Base-by-base conservation (phyloP, 2,329 filamentous ascomycete species). In the Beauveria sp. region DNA sequence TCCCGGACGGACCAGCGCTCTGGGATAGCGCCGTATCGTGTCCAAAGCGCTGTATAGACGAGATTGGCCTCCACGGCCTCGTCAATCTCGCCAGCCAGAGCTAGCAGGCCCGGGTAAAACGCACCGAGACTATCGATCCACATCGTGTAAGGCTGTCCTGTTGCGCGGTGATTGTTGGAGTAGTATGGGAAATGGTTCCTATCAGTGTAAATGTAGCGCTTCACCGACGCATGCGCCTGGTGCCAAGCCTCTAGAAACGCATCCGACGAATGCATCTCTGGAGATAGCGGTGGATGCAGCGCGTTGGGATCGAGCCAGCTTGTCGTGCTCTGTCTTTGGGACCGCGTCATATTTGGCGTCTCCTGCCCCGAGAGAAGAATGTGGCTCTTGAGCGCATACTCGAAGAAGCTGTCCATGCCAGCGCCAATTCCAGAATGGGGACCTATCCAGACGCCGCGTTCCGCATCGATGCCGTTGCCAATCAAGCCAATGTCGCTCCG, bases 101-200 rank as follows among this genome's bases (percentile, higher is more conserved):
- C 85, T 30, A 99, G 79, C 14, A 97, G 79, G 1, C 94, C 94
- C 5, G 94, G 92, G 71, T 96, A 99, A 72, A 96, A 99, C 3
- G 94, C 93, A 63, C 91, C 93, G 61, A 99, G 78, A 70, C 93
- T 97, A 76, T 99, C 94, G 60, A 97, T 91, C 94, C 94, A 99
- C 72, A 89, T 91, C 2, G 92, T 91, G 64, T 91, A 87, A 14
- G 91, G 86, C 7, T 93, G 93, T 1, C 94, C 94, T 0, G 92
- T 97, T 64, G 86, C 84, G 5, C 96, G 79, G 72, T 99, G 92
- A 16, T 89, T 91, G 70, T 96, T 96, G 37, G 94, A 87, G 69
- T 97, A 96, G 73, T 97, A 94, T 1, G 93, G 92, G 72, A 96
- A 91, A 66, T 94, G 89, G 57, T 84, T 82, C 24, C 69, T 68